Evolutionary conservation across 805 yeast genomes (phyloP).

Genomic region (Yarrowia phangngaensis): DNA sequence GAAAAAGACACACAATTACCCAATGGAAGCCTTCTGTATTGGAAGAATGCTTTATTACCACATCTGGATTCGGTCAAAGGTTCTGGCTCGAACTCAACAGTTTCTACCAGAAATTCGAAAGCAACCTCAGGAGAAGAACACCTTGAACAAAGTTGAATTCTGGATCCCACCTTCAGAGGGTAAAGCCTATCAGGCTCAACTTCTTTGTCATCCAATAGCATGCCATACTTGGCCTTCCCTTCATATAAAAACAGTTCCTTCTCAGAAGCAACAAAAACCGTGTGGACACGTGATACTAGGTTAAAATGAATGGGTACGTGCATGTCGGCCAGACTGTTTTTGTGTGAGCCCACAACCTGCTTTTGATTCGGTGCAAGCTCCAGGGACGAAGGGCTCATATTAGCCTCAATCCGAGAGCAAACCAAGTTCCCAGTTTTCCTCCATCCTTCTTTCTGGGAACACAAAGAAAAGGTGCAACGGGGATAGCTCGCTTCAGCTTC

Average conservation of each 20-base stretch:
- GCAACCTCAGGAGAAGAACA: background rate
- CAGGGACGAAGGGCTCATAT: too few species aligned
- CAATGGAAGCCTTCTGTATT: too few species aligned
- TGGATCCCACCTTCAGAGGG: slow-evolving; percentile 3
- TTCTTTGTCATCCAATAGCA: background rate
- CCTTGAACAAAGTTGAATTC: background rate
- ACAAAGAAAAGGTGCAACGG: too few species aligned
- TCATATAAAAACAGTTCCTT: slow-evolving; percentile 6
- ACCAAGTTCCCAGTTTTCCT: too few species aligned
- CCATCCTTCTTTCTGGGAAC: too few species aligned
- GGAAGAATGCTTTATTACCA: too few species aligned
- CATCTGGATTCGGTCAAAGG: too few species aligned
- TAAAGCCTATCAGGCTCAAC: background rate
- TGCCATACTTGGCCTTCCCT: slow-evolving; percentile 16
- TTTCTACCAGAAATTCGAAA: slow-evolving; percentile 1
- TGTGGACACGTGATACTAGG: slow-evolving; percentile 7
- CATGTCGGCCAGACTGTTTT: background rate
- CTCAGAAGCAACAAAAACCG: slow-evolving; percentile 1
- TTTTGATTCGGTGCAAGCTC: too few species aligned
- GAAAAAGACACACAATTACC: too few species aligned
- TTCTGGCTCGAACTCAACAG: background rate
- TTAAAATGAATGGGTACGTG: slow-evolving; percentile 3
- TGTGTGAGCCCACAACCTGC: background rate
- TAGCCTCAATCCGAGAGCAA: too few species aligned
- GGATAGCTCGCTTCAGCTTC: too few species aligned